These are phyloP conservation scores for Sanghuangporus sanghuang DNA, from an alignment of 1,284 basidiomycete species.

Conservation along the genomic window DNA sequence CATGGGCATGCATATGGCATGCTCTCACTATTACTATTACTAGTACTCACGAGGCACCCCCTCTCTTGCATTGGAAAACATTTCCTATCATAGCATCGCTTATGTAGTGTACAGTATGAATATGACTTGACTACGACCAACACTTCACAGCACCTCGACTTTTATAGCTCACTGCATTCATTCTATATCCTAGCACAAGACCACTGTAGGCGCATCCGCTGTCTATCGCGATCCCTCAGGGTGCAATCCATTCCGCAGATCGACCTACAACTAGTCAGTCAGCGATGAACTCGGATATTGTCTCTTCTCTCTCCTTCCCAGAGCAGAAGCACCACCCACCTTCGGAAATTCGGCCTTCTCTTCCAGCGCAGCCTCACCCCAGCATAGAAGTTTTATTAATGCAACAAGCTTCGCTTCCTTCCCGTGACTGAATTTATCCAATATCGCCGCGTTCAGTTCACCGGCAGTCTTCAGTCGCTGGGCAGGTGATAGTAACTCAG, in stretches of 20 bases:
- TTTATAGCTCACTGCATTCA: background rate
- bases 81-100: background rate
- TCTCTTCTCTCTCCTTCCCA: background rate
- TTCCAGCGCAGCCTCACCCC: slow-evolving; percentile 81
- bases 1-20: no score
- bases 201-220: background rate
- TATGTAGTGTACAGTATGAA: no score
- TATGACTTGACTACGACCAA: background rate
- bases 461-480: slow-evolving; percentile 92
- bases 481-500: slow-evolving; percentile 76
- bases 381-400: slow-evolving; percentile 81
- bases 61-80: background rate
- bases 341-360: slow-evolving; percentile 74
- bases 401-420: slow-evolving; percentile 88
- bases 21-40: no score
- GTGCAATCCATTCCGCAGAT: slow-evolving; percentile 27
- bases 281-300: background rate
- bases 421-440: slow-evolving; percentile 88
- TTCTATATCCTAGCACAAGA: background rate
- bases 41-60: no score
- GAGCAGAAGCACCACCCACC: slow-evolving; percentile 33
- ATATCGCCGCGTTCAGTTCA: slow-evolving; percentile 92
- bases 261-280: slow-evolving; percentile 24
- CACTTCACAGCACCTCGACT: background rate
- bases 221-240: slow-evolving; percentile 9